Percentiles rank a stretch among this genome's conserved stretches.
These are phyloP conservation scores for Ophiostoma angusticollis DNA, from an alignment of 2,329 filamentous ascomycete species.

Conservation along the genomic window DNA sequence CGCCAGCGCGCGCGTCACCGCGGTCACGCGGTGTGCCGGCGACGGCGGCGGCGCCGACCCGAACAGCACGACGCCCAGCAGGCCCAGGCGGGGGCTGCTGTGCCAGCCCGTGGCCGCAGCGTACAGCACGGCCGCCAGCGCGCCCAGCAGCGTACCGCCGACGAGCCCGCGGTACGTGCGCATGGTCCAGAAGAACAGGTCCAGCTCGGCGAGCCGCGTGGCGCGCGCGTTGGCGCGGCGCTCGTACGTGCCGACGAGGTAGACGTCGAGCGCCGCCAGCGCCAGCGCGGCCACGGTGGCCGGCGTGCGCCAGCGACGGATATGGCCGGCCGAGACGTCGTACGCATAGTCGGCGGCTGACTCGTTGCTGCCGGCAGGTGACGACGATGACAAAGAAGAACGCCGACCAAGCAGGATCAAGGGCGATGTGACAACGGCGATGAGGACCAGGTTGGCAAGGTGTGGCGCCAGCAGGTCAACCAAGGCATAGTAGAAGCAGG, in stretches of 20 bases:
- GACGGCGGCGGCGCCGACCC: conserved; percentile 48
- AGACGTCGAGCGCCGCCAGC: conserved; percentile 53
- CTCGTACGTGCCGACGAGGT: conserved; percentile 51
- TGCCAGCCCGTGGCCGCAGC: conserved; percentile 62
- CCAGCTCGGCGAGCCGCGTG: conserved; percentile 47
- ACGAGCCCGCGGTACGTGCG: conserved; percentile 48
- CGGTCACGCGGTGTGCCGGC: conserved; percentile 53
- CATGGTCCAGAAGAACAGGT: conserved; percentile 60
- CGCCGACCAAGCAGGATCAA: conserved; percentile 49
- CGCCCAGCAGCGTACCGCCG: conserved; percentile 51
- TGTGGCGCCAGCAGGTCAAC: conserved; percentile 66
- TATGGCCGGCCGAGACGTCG: conserved; percentile 3
- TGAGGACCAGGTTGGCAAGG: conserved; percentile 57
- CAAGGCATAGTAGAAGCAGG: conserved; percentile 70
- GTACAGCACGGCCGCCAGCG: conserved; percentile 56
- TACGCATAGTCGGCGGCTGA: conserved; percentile 6
- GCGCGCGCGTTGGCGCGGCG: conserved; percentile 51
- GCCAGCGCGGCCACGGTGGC: conserved; percentile 51
- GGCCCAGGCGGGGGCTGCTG: conserved; percentile 4
- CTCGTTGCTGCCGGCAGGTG: not conserved
- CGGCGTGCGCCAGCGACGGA: conserved; percentile 47
- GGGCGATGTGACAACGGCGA: conserved; percentile 60
- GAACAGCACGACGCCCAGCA: conserved; percentile 9
- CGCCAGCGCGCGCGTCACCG: conserved; percentile 42
- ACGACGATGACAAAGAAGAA: conserved; percentile 8